Evolutionary conservation across 345 rosid genomes (phyloP), one percentile per base, ranked within the genome.

Genomic region (Pistacia vera): DNA sequence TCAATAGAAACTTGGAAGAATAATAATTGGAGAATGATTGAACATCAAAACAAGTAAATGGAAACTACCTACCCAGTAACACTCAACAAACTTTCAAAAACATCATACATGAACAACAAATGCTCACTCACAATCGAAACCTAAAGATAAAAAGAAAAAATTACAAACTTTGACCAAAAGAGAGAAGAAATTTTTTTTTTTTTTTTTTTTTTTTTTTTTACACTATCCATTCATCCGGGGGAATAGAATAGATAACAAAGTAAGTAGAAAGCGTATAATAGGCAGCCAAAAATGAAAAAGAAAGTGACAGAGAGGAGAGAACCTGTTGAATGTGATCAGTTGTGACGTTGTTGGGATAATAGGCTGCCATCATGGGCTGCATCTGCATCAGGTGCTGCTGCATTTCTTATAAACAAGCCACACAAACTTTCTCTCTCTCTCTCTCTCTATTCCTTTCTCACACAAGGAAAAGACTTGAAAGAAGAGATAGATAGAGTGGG

Each of bases 361-460:
- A 97, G 77, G 98, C 90, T 80, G 98, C 97, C 98, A 97, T 97
- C 97, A 91, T 90, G 96, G 97, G 99, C 95, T 97, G 99, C 97
- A 91, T 92, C 95, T 96, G 98, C 95, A 92, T 92, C 97, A 93
- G 99, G 97, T 93, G 99, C 98, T 96, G 99, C 86, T 96, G 98
- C 93, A 91, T 89, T 78, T 89, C 88, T 87, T 86, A 78, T 86
- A 83, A 74, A 77, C 77, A 75, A 79, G 79, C 81, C 71, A 72
- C 72, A 33, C 44, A 13, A 64, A 70, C 57, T 70, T 63, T 63
- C 68, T 71, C 71, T 54, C 57, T 13, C 57, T 52, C 14, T 25
- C 25, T 25, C 25, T 54, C n/a, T 54, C 57, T 14, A 46, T 60
- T 28, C 46, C 58, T 54, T 70, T 79, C 79, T 79, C 80, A 73